These are phyloP conservation scores for Sextonia rubra DNA, from an alignment of 164 flowering plant genomes.

Conservation along the genomic window DNA sequence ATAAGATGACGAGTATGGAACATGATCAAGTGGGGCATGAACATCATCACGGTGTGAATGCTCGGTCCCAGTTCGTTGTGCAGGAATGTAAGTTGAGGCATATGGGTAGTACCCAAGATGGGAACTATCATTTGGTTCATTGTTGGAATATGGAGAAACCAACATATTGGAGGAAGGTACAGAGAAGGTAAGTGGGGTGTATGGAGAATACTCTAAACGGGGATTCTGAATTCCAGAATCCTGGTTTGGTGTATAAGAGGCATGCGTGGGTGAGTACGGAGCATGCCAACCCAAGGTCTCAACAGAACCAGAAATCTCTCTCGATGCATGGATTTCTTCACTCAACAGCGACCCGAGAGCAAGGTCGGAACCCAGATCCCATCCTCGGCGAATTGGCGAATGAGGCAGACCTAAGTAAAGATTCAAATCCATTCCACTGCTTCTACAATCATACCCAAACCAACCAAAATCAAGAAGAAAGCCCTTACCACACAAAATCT, in stretches of 20 bases:
- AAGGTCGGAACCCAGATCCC: slow-evolving; percentile 24
- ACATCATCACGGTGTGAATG: background rate
- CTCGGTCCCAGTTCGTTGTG: background rate
- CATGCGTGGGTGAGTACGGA: slow-evolving; percentile 16
- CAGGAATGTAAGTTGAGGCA: slow-evolving; percentile 2
- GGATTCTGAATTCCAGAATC: background rate
- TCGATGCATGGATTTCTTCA: slow-evolving; percentile 1
- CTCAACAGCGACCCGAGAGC: slow-evolving; percentile 7
- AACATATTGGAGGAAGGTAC: slow-evolving; percentile 8
- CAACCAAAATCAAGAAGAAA: background rate
- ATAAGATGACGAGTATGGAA: background rate
- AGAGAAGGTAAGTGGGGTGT: background rate
- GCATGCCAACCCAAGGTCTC: slow-evolving; percentile 1
- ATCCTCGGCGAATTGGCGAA: slow-evolving; percentile 6
- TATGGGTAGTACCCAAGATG: slow-evolving; percentile 11
- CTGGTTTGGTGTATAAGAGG: slow-evolving; percentile 6
- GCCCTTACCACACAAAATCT: background rate
- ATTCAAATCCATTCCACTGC: slow-evolving; percentile 20
- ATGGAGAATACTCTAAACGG: background rate
- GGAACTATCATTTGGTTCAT: slow-evolving; percentile 6
- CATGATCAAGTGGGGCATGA: background rate
- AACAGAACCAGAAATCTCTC: slow-evolving; percentile 11
- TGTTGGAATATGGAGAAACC: background rate
- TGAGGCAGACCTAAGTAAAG: slow-evolving; percentile 21
- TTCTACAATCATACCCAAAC: background rate